Evolutionary conservation across 345 rosid species (phyloP), one percentile per base, ranked within the genome.

Genomic region (Salix purpurea): DNA sequence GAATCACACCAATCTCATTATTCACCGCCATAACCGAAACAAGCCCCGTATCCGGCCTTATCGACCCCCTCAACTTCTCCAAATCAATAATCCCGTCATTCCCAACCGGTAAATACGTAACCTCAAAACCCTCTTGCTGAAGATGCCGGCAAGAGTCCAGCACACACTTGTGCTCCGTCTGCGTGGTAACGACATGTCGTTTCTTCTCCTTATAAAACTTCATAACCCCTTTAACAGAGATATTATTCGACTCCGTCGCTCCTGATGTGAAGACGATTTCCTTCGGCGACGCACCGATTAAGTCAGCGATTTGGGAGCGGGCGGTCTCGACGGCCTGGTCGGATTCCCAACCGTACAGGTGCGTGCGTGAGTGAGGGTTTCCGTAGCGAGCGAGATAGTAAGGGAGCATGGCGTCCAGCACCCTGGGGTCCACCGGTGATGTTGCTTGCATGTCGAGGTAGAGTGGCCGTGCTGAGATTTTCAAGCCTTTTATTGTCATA

Each of bases 151-250:
- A 93, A 3, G 98, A 96, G 74, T 96, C 98, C 70, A 93, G 84
- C 1, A 96, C 99, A 74, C 97, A 96, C 78, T 96, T 93, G 83
- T 96, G 99, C 88, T 96, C 99, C 11, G 99, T 96, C 81, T 93
- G 98, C 5, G 98, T 93, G 1, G 99, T 93, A 73, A 96, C 84
- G 10, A 93, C 96, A 65, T 96, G 98, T 34, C 88, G 89, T 84
- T 90, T 96, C 91, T 88, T 93, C 40, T 95, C 97, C 82, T 81
- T 89, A 78, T 93, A 93, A 74, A 96, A 96, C 74, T 91, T 94
- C 99, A 96, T 90, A 32, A 89, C 93, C n/a, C 98, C 98, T 83
- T 96, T 96, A 71, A 92, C 71, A 42, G 96, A 92, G 19, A 90
- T 87, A 58, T 96, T 96, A 60, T 96, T 96, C 32, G 92, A 92